Evolutionary conservation across 768 basidiomycete genomes (phyloP).

Genomic region (Tulasnella sp.): DNA sequence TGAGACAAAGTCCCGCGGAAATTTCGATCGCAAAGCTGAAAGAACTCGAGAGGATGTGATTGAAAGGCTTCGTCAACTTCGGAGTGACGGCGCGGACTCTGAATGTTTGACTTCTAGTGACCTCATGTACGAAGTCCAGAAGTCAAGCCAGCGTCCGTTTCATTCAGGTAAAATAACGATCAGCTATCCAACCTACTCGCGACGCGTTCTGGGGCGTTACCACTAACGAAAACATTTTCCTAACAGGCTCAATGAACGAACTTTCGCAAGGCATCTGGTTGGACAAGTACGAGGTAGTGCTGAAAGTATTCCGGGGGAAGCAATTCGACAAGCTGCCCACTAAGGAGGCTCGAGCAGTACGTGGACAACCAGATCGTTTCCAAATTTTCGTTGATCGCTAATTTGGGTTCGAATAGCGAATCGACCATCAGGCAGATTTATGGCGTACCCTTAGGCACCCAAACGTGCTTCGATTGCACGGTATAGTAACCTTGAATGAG

Average conservation of each 20-base stretch:
- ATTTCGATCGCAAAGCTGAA: not conserved
- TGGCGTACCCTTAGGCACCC: not conserved
- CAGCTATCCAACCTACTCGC: not conserved
- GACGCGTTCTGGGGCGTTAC: not conserved
- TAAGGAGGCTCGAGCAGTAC: too few species aligned
- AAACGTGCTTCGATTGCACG: not conserved
- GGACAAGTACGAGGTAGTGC: not conserved
- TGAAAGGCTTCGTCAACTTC: not conserved
- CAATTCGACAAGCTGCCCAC: not conserved
- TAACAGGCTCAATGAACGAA: not conserved
- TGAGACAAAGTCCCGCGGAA: not conserved
- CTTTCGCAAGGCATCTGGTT: conserved; percentile 11
- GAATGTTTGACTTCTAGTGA: not conserved
- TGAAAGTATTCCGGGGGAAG: conserved; percentile 6
- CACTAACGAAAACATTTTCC: not conserved
- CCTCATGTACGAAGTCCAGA: conserved; percentile 1
- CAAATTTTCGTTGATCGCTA: too few species aligned
- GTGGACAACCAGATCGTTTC: too few species aligned
- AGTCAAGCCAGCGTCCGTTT: not conserved
- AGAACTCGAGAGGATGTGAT: not conserved
- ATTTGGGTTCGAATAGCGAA: not conserved
- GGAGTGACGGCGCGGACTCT: not conserved
- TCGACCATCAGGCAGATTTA: conserved; percentile 2
- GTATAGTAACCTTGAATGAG: not conserved
- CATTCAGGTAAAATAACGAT: conserved; percentile 11